phyloP scores from a whole-genome alignment of 2,329 filamentous ascomycete genomes.

The Penicillium sp. region DNA sequence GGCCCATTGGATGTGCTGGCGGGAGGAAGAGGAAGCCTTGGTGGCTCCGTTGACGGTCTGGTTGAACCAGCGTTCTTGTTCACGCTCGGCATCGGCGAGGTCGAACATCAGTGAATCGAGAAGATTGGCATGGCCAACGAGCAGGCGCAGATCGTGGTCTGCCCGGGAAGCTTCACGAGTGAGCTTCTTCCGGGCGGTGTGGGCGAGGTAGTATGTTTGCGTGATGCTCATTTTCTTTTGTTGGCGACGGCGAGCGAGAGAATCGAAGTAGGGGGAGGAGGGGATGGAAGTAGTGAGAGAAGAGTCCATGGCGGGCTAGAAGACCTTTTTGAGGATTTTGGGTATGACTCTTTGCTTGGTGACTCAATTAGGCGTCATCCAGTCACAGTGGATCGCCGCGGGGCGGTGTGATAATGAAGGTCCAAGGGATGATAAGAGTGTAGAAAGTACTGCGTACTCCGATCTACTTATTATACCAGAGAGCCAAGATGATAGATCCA shows the following conservation, averaged over 20 bases:
- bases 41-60: conserved; percentile 79
- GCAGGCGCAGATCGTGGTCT: conserved; percentile 90
- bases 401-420: conserved; percentile 29
- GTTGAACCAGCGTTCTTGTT: conserved; percentile 98
- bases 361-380: conserved; percentile 32
- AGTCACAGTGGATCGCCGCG: conserved; percentile 24
- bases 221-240: conserved; percentile 95
- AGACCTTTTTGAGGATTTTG: conserved; percentile 29
- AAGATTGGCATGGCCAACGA: conserved; percentile 97
- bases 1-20: conserved; percentile 83
- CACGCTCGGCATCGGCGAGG: conserved; percentile 87
- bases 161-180: conserved; percentile 82
- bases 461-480: background rate
- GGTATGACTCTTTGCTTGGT: conserved; percentile 32
- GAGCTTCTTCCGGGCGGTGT: conserved; percentile 95
- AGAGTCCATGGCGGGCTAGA: conserved; percentile 27
- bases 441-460: background rate
- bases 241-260: conserved; percentile 41
- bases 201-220: conserved; percentile 96
- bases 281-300: conserved; percentile 17
- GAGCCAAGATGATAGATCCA: conserved; percentile 6
- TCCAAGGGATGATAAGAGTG: background rate
- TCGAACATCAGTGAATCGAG: conserved; percentile 91
- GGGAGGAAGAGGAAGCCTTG: conserved; percentile 46
- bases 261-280: conserved; percentile 43